Evolutionary conservation across 768 basidiomycete genomes (phyloP).

Genomic region (Tulasnella calospora): DNA sequence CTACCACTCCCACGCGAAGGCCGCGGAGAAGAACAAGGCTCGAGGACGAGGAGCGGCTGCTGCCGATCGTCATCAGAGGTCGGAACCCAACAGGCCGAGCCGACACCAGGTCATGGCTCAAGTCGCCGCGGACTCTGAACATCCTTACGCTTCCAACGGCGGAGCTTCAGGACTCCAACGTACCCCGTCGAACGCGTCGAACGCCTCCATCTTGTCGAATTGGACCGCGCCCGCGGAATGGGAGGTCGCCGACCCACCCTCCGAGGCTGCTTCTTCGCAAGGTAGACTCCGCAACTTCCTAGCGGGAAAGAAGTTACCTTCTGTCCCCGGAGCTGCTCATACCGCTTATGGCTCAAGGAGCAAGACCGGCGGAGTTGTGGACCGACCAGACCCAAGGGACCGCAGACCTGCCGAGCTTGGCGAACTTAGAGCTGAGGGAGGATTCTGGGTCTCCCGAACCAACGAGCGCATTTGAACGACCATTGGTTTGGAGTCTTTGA

Average conservation of each 20-base stretch:
- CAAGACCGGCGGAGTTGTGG: conserved; percentile 5
- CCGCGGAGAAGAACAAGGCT: not conserved
- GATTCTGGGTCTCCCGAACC: conserved; percentile 20
- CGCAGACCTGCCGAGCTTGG: not conserved
- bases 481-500: not conserved
- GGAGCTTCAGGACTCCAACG: not conserved
- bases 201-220: not conserved
- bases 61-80: not conserved
- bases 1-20: not conserved
- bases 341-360: not conserved
- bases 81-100: not conserved
- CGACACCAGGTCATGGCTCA: conserved; percentile 21
- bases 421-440: conserved; percentile 6
- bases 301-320: not conserved
- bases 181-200: not conserved
- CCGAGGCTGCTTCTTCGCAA: not conserved
- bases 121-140: not conserved
- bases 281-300: not conserved
- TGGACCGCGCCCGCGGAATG: conserved; percentile 3
- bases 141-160: not conserved
- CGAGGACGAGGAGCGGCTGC: not conserved
- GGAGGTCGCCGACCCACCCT: not conserved
- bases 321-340: not conserved
- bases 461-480: not conserved
- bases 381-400: conserved; percentile 19